A percentile compares a stretch with the other conserved stretches of the same genome.
phyloP scores from a whole-genome alignment of 2,329 filamentous ascomycete species.

The Incumbomyces lentus region DNA sequence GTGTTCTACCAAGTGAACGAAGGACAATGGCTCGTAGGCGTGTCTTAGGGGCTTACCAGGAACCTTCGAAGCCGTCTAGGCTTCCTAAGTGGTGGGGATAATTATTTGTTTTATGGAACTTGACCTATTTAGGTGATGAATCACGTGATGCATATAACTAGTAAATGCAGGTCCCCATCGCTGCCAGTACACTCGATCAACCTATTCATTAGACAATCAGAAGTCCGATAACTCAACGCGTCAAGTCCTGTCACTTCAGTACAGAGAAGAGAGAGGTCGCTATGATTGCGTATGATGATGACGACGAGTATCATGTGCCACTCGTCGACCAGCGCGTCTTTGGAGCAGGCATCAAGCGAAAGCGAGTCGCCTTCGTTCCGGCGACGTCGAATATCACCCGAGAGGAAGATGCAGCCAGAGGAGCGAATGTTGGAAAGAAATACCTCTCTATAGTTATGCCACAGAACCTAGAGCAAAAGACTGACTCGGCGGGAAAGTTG shows the following conservation, averaged over 20 bases:
- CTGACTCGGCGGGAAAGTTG: background rate
- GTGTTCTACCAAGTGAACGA: background rate
- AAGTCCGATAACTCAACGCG: too few relatives aligned
- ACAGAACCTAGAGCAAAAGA: background rate
- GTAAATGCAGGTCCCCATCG: too few relatives aligned
- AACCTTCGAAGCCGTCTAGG: too few relatives aligned
- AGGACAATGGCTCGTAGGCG: background rate
- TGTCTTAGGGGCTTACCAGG: background rate
- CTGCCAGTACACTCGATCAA: too few relatives aligned
- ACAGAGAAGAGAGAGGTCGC: too few relatives aligned
- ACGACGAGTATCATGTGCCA: slow-evolving; percentile 49
- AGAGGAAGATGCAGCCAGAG: slow-evolving; percentile 7
- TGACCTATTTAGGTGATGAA: slow-evolving; percentile 1
- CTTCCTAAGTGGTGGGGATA: too few relatives aligned
- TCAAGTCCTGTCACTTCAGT: background rate
- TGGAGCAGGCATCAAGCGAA: slow-evolving; percentile 52
- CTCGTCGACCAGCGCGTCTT: slow-evolving; percentile 51
- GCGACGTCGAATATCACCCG: slow-evolving; percentile 26
- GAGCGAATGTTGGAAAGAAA: slow-evolving; percentile 25
- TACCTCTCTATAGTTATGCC: slow-evolving; percentile 40
- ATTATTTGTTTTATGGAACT: too few relatives aligned
- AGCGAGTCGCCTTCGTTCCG: slow-evolving; percentile 50
- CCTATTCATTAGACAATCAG: too few relatives aligned
- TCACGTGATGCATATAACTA: too few relatives aligned
- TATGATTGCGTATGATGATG: slow-evolving; percentile 34